Base-by-base conservation (phyloP, 2,329 filamentous ascomycete genomes). In the Aspergillus sp. region DNA sequence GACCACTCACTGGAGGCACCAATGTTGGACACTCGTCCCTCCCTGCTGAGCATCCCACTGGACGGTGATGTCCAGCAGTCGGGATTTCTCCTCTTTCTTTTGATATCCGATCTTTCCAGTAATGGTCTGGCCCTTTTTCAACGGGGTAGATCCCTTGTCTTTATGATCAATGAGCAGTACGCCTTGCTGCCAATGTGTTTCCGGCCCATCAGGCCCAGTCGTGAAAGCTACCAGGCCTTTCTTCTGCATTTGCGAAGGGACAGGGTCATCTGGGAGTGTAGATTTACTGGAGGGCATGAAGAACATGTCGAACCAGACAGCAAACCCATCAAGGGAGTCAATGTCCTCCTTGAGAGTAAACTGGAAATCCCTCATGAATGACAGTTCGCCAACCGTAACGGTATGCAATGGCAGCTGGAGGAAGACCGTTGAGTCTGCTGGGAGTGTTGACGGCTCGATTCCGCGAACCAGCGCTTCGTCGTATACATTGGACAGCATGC, bases 251-350 rank as follows among this genome's bases (percentile, higher is more conserved):
- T 72, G 67, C n/a, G 52, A 47, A 22, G 60, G 58, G 34, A 77
- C 67, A 0, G 78, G 75, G 31, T 75, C 74, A n/a, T 71, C 60
- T 17, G 69, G 61, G 29, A 74, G 53, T 16, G 51, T 47, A 30
- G 63, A 57, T 22, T 69, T 62, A 22, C 71, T 64, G 0, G 73
- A 72, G 7, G 78, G 75, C 43, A 82, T 74, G 61, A 95, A 95
- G 67, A 91, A 91, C 15, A 82, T 89, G 57, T 96, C 89, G 55
- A 95, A 95, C 85, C 88, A 95, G 45, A 94, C 73, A 10, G 86
- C 70, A 58, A 86, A 93, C 4, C 85, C 89, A 52, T 95, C 86
- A n/a, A 95, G 64, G 2, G 69, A 65, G 38, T 82, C 76, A 34
- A 80, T 66, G 39, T 81, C 73, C 27, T 71, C 63, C 1, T 67